Conservation (phyloP, 2,329 filamentous ascomycete genomes). For the Lachnellula willkommii region DNA sequence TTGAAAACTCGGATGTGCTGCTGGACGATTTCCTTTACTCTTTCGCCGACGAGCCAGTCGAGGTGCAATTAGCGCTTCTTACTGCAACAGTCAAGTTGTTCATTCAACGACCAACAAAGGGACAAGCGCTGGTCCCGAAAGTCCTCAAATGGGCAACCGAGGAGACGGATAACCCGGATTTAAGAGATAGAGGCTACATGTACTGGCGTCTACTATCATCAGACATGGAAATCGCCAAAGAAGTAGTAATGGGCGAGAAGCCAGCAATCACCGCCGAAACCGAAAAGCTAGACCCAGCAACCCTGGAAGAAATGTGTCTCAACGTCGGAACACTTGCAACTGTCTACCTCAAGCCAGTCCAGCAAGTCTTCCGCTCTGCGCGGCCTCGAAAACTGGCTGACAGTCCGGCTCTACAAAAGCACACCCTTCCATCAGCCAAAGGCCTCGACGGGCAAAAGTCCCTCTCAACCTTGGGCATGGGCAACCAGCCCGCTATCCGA, state of each 20-base stretch:
- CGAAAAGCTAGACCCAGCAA: conserved; percentile 84
- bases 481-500: conserved; percentile 30
- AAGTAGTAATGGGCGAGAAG: conserved; percentile 95
- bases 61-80: conserved; percentile 89
- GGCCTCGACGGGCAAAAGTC: conserved; percentile 53
- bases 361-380: conserved; percentile 90
- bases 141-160: conserved; percentile 98
- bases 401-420: conserved; percentile 78
- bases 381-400: conserved; percentile 73
- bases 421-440: conserved; percentile 51
- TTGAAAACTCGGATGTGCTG: conserved; percentile 91
- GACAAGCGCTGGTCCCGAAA: conserved; percentile 85
- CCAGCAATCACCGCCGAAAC: conserved; percentile 93
- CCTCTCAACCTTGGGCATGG: conserved; percentile 52
- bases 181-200: conserved; percentile 96
- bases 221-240: conserved; percentile 78
- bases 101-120: conserved; percentile 92
- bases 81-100: conserved; percentile 98
- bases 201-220: conserved; percentile 96
- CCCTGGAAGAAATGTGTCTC: conserved; percentile 93
- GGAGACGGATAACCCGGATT: conserved; percentile 97
- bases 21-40: conserved; percentile 93
- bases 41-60: conserved; percentile 89
- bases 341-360: conserved; percentile 95
- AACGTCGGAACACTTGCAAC: conserved; percentile 94